phyloP scores from a whole-genome alignment of 2,329 filamentous ascomycete genomes.

The Talaromyces marneffei region DNA sequence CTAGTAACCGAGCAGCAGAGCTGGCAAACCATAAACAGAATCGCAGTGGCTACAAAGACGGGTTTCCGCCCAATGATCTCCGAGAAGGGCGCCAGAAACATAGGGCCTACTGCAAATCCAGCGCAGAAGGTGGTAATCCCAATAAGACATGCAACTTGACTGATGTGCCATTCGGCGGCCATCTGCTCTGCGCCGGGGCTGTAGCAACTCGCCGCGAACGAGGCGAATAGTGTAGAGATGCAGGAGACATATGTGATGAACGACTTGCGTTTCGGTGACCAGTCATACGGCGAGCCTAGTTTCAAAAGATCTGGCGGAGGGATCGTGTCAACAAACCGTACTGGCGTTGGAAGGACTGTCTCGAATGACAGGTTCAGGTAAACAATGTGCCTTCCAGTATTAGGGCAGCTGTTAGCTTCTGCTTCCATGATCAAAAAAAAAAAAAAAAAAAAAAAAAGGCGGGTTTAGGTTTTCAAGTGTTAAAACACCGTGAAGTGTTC shows the following conservation, averaged over 20 bases:
- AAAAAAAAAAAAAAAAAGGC: too few relatives aligned
- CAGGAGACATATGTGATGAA: neutral
- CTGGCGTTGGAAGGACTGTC: too few relatives aligned
- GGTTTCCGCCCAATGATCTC: neutral
- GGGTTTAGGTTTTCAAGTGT: too few relatives aligned
- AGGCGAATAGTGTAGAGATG: neutral
- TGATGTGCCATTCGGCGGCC: neutral
- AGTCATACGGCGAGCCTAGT: neutral
- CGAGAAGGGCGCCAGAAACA: neutral
- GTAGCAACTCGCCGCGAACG: neutral
- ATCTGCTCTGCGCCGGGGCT: neutral
- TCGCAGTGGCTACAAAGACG: slow-evolving; percentile 2
- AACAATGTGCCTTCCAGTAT: too few relatives aligned
- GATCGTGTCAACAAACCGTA: too few relatives aligned
- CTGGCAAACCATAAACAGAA: neutral
- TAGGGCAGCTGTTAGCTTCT: too few relatives aligned
- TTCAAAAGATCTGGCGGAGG: neutral
- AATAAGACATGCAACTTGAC: neutral
- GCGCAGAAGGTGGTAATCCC: neutral
- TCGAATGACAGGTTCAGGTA: too few relatives aligned
- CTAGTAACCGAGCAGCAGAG: neutral
- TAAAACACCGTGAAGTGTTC: too few relatives aligned
- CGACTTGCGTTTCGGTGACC: neutral
- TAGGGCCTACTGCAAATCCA: slow-evolving; percentile 4
- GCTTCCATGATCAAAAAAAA: too few relatives aligned